Evolutionary conservation across 73 alveolate genomes (phyloP).

Genomic region (Blepharisma stoltei): DNA sequence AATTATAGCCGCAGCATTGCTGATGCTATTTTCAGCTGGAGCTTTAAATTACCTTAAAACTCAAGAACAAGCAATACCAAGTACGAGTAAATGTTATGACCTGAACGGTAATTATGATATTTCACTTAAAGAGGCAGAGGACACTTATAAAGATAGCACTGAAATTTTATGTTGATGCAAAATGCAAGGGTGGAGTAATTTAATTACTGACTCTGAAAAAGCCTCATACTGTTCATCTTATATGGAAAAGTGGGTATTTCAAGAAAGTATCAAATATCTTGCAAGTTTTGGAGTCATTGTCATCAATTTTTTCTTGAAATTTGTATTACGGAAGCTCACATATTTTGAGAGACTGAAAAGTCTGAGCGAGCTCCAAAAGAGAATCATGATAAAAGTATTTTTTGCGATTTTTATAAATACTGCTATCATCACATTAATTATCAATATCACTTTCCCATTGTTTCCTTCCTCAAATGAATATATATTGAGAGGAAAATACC

Average conservation of each 20-base stretch:
- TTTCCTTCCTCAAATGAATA: too few relatives aligned
- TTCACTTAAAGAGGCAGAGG: not conserved
- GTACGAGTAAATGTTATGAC: not conserved
- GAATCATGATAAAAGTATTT: not conserved
- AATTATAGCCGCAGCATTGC: not conserved
- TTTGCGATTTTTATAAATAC: constrained; percentile 37
- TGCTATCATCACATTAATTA: constrained; percentile 44
- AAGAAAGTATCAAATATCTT: not conserved
- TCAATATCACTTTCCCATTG: constrained; percentile 41
- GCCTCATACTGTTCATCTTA: not conserved
- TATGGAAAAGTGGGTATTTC: not conserved
- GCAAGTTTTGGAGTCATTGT: not conserved
- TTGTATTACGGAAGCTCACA: not conserved
- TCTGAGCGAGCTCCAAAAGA: not conserved
- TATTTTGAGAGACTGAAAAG: constrained; percentile 5
- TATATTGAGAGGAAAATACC: not conserved
- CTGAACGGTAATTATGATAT: not conserved
- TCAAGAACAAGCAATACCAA: not conserved
- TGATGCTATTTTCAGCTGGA: not conserved
- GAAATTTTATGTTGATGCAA: constrained; percentile 15
- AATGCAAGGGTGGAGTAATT: not conserved
- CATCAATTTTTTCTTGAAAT: not conserved
- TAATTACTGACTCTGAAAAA: not conserved
- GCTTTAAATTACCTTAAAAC: not conserved
- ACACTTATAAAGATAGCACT: not conserved